Evolutionary conservation across 129 eudicot species (phyloP).

Genomic region (Helichrysum umbraculigerum): DNA sequence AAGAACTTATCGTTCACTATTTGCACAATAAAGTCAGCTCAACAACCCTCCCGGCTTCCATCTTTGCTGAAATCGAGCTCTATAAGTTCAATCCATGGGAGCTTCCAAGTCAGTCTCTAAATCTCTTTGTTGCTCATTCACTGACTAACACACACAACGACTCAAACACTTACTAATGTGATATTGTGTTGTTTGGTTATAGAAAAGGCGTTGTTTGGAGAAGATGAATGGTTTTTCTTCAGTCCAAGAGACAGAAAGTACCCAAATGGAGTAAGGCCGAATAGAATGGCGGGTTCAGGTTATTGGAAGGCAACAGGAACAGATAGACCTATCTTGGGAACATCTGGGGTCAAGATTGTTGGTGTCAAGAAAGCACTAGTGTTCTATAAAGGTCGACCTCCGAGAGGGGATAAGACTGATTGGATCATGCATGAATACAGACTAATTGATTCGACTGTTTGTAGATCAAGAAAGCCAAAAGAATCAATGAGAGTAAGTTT

Average conservation of each 20-base stretch:
- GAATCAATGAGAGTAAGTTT: slow-evolving; percentile 45
- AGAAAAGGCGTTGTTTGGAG: slow-evolving; percentile 56
- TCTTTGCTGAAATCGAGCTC: slow-evolving; percentile 48
- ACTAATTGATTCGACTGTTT: slow-evolving; percentile 26
- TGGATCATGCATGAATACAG: slow-evolving; percentile 67
- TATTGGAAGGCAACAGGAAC: slow-evolving; percentile 62
- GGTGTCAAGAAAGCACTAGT: slow-evolving; percentile 54
- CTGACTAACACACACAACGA: neutral
- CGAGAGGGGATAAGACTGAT: slow-evolving; percentile 45
- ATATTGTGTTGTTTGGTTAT: slow-evolving; percentile 16
- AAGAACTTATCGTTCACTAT: slow-evolving; percentile 52
- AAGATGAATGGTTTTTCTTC: slow-evolving; percentile 59
- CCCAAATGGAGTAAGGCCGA: slow-evolving; percentile 56
- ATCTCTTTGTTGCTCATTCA: neutral
- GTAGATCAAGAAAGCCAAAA: slow-evolving; percentile 28
- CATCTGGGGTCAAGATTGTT: slow-evolving; percentile 24
- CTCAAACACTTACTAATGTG: neutral
- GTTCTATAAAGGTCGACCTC: slow-evolving; percentile 49
- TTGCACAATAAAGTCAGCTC: slow-evolving; percentile 48
- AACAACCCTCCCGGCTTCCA: slow-evolving; percentile 38
- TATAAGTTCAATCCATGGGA: slow-evolving; percentile 60
- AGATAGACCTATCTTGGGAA: slow-evolving; percentile 46
- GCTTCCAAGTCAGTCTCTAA: slow-evolving; percentile 43
- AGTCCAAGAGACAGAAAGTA: slow-evolving; percentile 56
- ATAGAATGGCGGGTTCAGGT: slow-evolving; percentile 51